Evolutionary conservation across 2,329 filamentous ascomycete species (phyloP).

Genomic region (Scytalidium lignicola): DNA sequence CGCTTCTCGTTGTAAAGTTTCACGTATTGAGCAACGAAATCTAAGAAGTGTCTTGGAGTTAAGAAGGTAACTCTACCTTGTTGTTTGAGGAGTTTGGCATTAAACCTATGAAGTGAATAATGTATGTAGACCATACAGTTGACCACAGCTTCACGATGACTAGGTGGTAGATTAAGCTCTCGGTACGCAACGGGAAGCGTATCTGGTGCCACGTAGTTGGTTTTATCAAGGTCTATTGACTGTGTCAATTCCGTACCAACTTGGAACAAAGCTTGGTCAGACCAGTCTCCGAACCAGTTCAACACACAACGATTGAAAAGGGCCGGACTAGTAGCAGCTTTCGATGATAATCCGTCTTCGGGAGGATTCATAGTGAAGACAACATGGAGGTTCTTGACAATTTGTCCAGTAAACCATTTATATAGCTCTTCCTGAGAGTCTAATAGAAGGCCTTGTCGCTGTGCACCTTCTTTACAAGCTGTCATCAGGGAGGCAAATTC

Average conservation of each 20-base stretch:
- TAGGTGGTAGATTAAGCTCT: constrained; percentile 75
- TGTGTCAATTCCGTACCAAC: constrained; percentile 93
- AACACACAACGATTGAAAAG: constrained; percentile 99
- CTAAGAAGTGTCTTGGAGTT: constrained; percentile 93
- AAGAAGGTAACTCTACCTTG: constrained; percentile 90
- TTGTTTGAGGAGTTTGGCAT: constrained; percentile 80
- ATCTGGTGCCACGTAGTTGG: constrained; percentile 80
- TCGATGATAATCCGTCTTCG: constrained; percentile 88
- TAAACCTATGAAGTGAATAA: constrained; percentile 88
- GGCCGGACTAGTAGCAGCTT: constrained; percentile 94
- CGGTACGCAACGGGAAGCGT: constrained; percentile 91
- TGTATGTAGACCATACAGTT: constrained; percentile 99
- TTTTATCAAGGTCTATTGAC: constrained; percentile 88
- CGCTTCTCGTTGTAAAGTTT: constrained; percentile 97
- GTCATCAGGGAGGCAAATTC: constrained; percentile 99
- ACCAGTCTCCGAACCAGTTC: constrained; percentile 99
- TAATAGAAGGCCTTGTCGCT: constrained; percentile 87
- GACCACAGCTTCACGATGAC: constrained; percentile 85
- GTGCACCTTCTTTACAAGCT: constrained; percentile 95
- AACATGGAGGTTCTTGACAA: constrained; percentile 97
- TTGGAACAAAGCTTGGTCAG: constrained; percentile 96
- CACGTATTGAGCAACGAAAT: constrained; percentile 97
- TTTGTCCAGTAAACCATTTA: constrained; percentile 99
- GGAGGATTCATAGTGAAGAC: constrained; percentile 99
- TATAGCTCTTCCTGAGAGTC: constrained; percentile 99